Base-by-base conservation (phyloP, 176 grass and related monocot genomes). In the Pontederia paniculata region DNA sequence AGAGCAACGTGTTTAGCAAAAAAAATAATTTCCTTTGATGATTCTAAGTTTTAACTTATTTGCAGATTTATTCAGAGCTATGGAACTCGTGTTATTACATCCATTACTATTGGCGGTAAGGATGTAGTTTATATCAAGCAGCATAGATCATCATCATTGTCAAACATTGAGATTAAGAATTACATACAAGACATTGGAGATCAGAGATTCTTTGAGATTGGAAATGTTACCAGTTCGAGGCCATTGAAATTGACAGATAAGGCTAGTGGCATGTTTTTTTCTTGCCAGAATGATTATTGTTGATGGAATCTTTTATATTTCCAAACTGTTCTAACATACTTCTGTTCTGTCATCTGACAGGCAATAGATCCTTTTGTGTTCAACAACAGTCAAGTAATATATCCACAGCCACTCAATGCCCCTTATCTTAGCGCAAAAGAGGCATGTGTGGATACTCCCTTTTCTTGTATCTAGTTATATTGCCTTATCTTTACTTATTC, bases 1-100 rank as follows among this genome's bases (percentile, higher is more conserved):
- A 23, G 53, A 52, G 12, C 10, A 42, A 28, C 37, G 23, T 43
- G 47, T 66, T 48, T 44, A 42, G 18, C 23, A 23, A 60, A 62
- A 23, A 60, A 62, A 10, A 44, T 17, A 63, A 75, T 48, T 23
- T 17, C 44, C 13, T 23, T 21, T 74, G 51, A 74, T 23, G 44
- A 9, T 69, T 54, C 48, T 45, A 5, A 65, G n/a, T n/a, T n/a
- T n/a, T n/a, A n/a, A n/a, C 21, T 57, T 66, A 16, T 76, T 68
- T 55, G 69, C 75, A 88, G 84, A 68, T 88, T 88, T 73, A 88
- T 88, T 69, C 75, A 83, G 67, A 83, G 72, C 58, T 83, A 83
- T 52, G 84, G 84, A 15, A 88, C 84, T 16, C 84, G 83, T 76
- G 58, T 88, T 50, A 69, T 88, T 57, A 79, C 58, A 7, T 83